phyloP scores from a whole-genome alignment of 2,329 filamentous ascomycete species.

The Trichoderma sp. region DNA sequence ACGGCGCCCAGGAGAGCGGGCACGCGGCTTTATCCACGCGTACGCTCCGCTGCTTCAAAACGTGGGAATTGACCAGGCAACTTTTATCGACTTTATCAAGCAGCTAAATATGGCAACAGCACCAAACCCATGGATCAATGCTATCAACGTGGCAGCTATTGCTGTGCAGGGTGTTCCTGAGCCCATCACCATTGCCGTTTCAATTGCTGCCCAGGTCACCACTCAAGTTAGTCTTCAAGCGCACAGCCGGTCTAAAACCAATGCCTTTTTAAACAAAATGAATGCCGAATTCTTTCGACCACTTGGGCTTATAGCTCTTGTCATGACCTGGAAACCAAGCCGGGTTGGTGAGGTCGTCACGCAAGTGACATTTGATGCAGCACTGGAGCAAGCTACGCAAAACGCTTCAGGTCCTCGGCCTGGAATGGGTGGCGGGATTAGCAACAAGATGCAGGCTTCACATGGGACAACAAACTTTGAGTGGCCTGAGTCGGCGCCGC shows the following conservation, averaged over 20 bases:
- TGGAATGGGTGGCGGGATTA: background rate
- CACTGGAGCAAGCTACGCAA: slow-evolving; percentile 21
- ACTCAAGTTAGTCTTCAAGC: slow-evolving; percentile 45
- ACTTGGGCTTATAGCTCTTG: slow-evolving; percentile 49
- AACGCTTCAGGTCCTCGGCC: background rate
- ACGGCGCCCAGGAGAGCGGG: slow-evolving; percentile 48
- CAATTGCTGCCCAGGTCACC: slow-evolving; percentile 45
- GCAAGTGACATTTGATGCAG: slow-evolving; percentile 36
- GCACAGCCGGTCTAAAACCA: slow-evolving; percentile 45
- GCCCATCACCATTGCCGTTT: slow-evolving; percentile 44
- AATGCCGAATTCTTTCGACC: slow-evolving; percentile 60
- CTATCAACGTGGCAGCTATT: slow-evolving; percentile 44
- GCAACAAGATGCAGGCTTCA: slow-evolving; percentile 37
- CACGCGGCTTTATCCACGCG: slow-evolving; percentile 53
- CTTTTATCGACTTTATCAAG: slow-evolving; percentile 51
- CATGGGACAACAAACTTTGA: slow-evolving; percentile 41
- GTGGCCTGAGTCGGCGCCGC: slow-evolving; percentile 47
- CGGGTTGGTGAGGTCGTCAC: slow-evolving; percentile 30
- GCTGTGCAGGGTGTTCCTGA: slow-evolving; percentile 42
- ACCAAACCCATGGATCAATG: slow-evolving; percentile 38
- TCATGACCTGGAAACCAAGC: slow-evolving; percentile 56
- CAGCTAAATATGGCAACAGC: slow-evolving; percentile 46
- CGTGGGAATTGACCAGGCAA: slow-evolving; percentile 48
- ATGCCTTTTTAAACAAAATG: slow-evolving; percentile 56
- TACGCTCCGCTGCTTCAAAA: slow-evolving; percentile 52